Evolutionary conservation across 305 asterid genomes (phyloP), one percentile per base, ranked within the genome.

Genomic region (Andrographis paniculata): DNA sequence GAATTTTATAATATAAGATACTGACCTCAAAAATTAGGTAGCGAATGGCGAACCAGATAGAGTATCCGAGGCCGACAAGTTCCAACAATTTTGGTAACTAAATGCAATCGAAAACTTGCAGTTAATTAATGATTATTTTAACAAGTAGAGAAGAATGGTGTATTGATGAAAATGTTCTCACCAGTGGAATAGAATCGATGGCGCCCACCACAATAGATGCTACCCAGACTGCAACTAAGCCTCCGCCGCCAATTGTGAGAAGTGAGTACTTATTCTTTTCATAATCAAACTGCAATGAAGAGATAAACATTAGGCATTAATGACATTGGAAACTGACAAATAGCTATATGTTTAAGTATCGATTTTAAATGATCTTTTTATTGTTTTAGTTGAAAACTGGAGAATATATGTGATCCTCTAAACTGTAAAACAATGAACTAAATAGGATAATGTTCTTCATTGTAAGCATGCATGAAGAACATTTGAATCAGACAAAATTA

Each of bases 111-210:
- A 33, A 2, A 33, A 13, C 13, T 5, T 5, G 13, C 9, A 33
- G 13, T 33, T 2, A 33, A 11, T 0, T 1, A 5, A 11, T 4
- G 13, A n/a, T 33, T 10, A 7, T 7, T 9, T n/a, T 2, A 33
- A 33, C n/a, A 7, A 6, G 4, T 33, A 4, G n/a, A 0, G 38
- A 11, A 2, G 0, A 2, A 33, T 9, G 4, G 12, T 33, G 12
- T 13, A 33, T 33, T 11, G 4, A 33, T 33, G 38, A 33, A 33
- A 33, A 33, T 7, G 13, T 4, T 33, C 38, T 33, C 12, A 33
- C 38, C 38, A 33, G n/a, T 33, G 38, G 38, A 33, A 33, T 33
- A 33, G 38, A 33, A 33, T 33, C 38, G 12, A 33, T 33, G 38
- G 38, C 38, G 12, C 38, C 38, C 2, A 13, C 1, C 8, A 33